These are phyloP conservation scores for Camellia granthamiana DNA, from an alignment of 148 eudicot genomes.

Conservation along the genomic window DNA sequence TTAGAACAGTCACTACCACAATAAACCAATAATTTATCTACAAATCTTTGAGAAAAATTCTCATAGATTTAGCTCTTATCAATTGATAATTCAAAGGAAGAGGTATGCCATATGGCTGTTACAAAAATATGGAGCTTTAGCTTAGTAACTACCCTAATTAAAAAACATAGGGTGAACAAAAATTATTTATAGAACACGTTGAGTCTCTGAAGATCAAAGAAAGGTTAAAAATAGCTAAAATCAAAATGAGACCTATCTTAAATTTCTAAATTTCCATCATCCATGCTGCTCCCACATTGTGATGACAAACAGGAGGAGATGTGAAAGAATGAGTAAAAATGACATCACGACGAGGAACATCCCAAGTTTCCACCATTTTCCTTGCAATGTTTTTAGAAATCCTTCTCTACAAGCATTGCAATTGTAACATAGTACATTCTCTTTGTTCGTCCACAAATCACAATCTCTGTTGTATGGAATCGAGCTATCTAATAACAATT, in stretches of 20 bases:
- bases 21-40: too few relatives aligned
- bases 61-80: too few relatives aligned
- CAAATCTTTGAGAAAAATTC: too few relatives aligned
- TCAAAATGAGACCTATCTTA: not conserved
- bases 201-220: not conserved
- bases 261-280: slow-evolving; percentile 1
- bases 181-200: not conserved
- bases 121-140: too few relatives aligned
- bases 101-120: too few relatives aligned
- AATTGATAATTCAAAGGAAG: too few relatives aligned
- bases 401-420: slow-evolving; percentile 37
- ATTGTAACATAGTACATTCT: slow-evolving; percentile 25
- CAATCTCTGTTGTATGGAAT: slow-evolving; percentile 24
- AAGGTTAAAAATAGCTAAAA: not conserved
- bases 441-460: slow-evolving; percentile 33
- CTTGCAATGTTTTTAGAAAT: slow-evolving; percentile 13
- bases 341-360: slow-evolving; percentile 29
- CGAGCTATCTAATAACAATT: not conserved
- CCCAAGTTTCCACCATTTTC: slow-evolving; percentile 38
- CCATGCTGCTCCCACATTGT: slow-evolving; percentile 26
- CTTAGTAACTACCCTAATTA: too few relatives aligned
- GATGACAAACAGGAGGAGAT: slow-evolving; percentile 26
- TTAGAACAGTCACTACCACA: too few relatives aligned
- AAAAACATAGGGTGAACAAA: too few relatives aligned
- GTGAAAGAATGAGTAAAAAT: slow-evolving; percentile 22